Conservation (phyloP, 2,329 filamentous ascomycete species). For the Cytospora paraplurivora region DNA sequence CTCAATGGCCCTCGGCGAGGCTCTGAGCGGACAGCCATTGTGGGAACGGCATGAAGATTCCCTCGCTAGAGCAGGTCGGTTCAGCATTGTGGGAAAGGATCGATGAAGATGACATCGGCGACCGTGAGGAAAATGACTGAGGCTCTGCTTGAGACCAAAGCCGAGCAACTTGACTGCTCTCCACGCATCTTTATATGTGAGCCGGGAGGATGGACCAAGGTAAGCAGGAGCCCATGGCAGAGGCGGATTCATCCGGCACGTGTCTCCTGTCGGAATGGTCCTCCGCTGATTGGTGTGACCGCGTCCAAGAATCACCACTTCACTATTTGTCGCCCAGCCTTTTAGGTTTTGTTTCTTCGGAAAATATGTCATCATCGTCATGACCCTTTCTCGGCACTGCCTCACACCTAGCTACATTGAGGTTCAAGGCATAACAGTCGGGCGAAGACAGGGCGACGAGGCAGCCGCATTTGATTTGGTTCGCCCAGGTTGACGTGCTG, state of each 20-base stretch:
- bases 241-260: neutral
- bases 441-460: neutral
- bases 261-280: neutral
- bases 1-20: slow-evolving; percentile 4
- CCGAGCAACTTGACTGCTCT: no score
- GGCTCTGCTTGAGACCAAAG: no score
- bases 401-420: neutral
- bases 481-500: neutral
- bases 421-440: neutral
- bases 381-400: neutral
- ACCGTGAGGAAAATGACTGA: neutral
- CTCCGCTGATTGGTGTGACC: neutral
- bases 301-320: neutral
- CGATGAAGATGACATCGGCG: neutral
- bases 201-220: no score
- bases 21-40: neutral
- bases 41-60: neutral
- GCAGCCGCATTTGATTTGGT: neutral
- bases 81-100: neutral
- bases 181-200: no score
- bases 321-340: neutral
- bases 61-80: neutral
- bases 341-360: neutral
- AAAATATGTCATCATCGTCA: neutral
- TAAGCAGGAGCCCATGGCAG: neutral